Conservation (phyloP, 345 rosid genomes). For the Raphanus sativus region DNA sequence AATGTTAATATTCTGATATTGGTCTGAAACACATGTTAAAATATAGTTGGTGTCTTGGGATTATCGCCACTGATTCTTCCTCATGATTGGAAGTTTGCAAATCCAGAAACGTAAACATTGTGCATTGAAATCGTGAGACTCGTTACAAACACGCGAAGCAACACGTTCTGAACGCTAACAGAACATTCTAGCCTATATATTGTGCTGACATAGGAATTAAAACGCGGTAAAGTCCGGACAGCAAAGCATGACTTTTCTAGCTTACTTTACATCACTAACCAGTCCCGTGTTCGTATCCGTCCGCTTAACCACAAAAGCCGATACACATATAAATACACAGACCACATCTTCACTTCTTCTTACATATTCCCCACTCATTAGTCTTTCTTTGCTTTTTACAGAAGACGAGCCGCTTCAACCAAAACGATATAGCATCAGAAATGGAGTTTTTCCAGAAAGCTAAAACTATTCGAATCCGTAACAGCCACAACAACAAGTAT, state of each 20-base stretch:
- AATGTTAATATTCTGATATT: not conserved
- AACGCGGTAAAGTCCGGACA: constrained; percentile 23
- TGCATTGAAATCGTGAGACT: not conserved
- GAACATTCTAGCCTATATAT: not conserved
- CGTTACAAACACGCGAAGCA: not conserved
- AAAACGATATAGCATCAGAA: constrained; percentile 22
- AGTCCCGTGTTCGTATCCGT: constrained; percentile 22
- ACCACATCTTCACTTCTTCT: not conserved
- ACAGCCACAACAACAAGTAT: constrained; percentile 82
- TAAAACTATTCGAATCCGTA: constrained; percentile 63
- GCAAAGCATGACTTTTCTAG: constrained; percentile 1
- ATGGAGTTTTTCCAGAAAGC: constrained; percentile 87
- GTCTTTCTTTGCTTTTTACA: not conserved
- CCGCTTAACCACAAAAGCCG: constrained; percentile 19
- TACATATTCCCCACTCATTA: not conserved
- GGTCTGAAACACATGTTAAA: not conserved
- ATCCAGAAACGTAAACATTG: not conserved
- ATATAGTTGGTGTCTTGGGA: not conserved
- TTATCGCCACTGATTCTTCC: not conserved
- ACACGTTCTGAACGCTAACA: not conserved
- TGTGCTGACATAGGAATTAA: constrained; percentile 22
- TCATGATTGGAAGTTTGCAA: not conserved
- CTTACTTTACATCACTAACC: not conserved
- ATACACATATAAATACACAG: not conserved
- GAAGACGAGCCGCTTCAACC: constrained; percentile 27